These are phyloP conservation scores for Penicillium decumbens DNA, from an alignment of 2,329 filamentous ascomycete species.

Conservation along the genomic window DNA sequence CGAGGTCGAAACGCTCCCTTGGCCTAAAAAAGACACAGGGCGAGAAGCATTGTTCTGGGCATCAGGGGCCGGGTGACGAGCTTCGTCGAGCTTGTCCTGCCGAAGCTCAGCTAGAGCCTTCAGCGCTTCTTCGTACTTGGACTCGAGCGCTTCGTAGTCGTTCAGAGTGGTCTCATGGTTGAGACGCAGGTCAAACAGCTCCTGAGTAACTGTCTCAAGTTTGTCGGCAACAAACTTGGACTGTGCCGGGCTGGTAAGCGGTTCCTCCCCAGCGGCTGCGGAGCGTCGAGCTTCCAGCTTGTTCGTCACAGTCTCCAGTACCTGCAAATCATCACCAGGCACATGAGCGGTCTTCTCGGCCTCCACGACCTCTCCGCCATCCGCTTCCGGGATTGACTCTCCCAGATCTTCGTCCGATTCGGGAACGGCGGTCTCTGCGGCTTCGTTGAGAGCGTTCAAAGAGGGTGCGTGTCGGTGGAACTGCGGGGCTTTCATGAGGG, in stretches of 20 bases:
- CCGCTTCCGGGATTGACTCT: conserved; percentile 32
- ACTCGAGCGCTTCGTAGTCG: conserved; percentile 74
- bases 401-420: conserved; percentile 42
- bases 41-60: conserved; percentile 47
- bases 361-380: conserved; percentile 24
- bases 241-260: conserved; percentile 68
- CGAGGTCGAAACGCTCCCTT: conserved; percentile 64
- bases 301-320: conserved; percentile 35
- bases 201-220: conserved; percentile 82
- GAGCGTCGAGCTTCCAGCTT: conserved; percentile 22
- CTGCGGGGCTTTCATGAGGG: conserved; percentile 18
- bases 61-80: conserved; percentile 54
- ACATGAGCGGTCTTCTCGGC: conserved; percentile 16
- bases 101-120: conserved; percentile 70
- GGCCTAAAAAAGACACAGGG: conserved; percentile 79
- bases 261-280: conserved; percentile 39
- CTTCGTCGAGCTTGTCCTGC: conserved; percentile 78
- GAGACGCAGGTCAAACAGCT: conserved; percentile 81
- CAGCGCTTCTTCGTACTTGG: conserved; percentile 87
- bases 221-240: conserved; percentile 86
- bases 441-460: conserved; percentile 43
- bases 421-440: conserved; percentile 44
- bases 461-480: conserved; percentile 35
- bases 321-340: conserved; percentile 33
- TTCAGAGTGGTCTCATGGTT: conserved; percentile 81